Percentiles rank a stretch among this genome's conserved stretches.
These are phyloP conservation scores for Fusarium chuoi DNA, from an alignment of 2,329 filamentous ascomycete genomes.

Conservation along the genomic window DNA sequence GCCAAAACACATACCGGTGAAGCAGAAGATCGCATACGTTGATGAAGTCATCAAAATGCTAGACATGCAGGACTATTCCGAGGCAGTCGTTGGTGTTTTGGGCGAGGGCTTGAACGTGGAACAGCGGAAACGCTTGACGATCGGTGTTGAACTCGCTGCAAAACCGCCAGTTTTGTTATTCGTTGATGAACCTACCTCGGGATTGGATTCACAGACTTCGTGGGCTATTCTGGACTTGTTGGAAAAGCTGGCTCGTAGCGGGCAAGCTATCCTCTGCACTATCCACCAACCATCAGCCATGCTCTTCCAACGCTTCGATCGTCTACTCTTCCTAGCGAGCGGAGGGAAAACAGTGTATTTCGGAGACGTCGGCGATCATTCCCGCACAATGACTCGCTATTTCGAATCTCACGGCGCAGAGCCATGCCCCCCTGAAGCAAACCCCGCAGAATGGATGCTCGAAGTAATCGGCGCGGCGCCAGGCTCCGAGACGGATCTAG, in stretches of 20 bases:
- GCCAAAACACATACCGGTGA: constrained; percentile 70
- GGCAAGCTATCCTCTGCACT: constrained; percentile 61
- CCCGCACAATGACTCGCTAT: constrained; percentile 63
- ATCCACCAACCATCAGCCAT: constrained; percentile 63
- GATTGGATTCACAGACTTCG: constrained; percentile 68
- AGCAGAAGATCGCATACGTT: constrained; percentile 84
- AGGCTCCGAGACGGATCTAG: constrained; percentile 55
- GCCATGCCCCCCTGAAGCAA: constrained; percentile 63
- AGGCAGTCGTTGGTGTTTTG: constrained; percentile 68
- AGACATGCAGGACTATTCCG: constrained; percentile 70
- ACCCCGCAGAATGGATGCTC: constrained; percentile 77
- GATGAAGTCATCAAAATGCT: constrained; percentile 77
- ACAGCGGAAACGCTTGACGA: constrained; percentile 67
- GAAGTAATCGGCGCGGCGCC: constrained; percentile 57
- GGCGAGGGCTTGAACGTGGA: constrained; percentile 69
- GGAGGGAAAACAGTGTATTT: constrained; percentile 74
- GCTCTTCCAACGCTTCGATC: constrained; percentile 64
- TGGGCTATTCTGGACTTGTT: constrained; percentile 69
- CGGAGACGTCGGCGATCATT: constrained; percentile 68
- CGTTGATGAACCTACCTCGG: constrained; percentile 67
- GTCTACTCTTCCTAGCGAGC: constrained; percentile 67
- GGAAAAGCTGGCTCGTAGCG: constrained; percentile 63
- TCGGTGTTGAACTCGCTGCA: constrained; percentile 65
- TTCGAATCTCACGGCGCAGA: constrained; percentile 71
- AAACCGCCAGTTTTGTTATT: constrained; percentile 66